Base-by-base conservation (phyloP, 2,329 filamentous ascomycete genomes). In the Sodiomyces alkalinus region DNA sequence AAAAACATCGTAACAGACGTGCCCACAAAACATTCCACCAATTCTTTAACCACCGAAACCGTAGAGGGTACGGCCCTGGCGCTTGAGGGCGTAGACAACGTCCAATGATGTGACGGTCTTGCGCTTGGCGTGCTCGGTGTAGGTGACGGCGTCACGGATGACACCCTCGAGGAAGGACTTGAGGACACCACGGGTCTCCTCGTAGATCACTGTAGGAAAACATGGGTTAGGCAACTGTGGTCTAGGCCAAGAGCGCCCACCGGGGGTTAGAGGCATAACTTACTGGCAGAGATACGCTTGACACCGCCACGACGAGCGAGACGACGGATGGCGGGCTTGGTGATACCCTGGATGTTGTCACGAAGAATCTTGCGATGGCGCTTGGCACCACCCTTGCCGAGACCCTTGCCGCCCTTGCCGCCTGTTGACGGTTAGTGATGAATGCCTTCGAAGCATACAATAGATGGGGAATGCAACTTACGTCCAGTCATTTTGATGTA, bases 321-420 rank as follows among this genome's bases (percentile, higher is more conserved):
- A 92, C 86, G 86, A 53, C 86, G 80, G 64, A 94, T 94, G 50
- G 86, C 86, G 49, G 86, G 86, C 80, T 94, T 94, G 53, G 86
- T 94, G 58, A 94, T 94, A 65, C 86, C 86, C 69, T 94, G 86
- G 56, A 94, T 94, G 80, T 93, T 94, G 80, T 93, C 86, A 65
- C 86, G 83, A 61, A 94, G 74, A 70, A 94, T 94, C 81, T 94
- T 94, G 53, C 87, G 78, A 68, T 94, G 86, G 63, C 86, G 86
- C 80, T 94, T 96, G 63, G 87, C 87, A 61, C 86, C 86, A 44
- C 86, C 86, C 77, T 93, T 93, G 60, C 86, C 86, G 63, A 93
- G 83, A 58, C 85, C 86, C 76, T 93, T 93, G 58, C 86, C 86
- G 62, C 85, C 85, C 68, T 92, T 92, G 59, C 83, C 83, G 58